Percentiles rank a stretch among this genome's conserved stretches.
phyloP scores from a whole-genome alignment of 1,284 basidiomycete genomes.

The Coniophora puteana region DNA sequence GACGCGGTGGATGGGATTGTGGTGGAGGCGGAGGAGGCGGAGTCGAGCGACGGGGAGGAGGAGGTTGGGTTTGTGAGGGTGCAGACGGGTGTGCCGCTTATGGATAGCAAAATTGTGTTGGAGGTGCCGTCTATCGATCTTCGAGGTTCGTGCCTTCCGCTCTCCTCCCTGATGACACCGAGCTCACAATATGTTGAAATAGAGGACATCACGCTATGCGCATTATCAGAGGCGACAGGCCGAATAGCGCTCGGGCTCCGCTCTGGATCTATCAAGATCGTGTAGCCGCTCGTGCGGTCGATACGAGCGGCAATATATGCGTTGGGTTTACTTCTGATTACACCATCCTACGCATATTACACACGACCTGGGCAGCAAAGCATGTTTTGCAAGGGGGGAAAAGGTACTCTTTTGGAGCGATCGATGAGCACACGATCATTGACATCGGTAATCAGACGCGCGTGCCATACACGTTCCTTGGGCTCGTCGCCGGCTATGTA shows the following conservation, averaged over 20 bases:
- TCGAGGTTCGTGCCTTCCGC: slow-evolving; percentile 32
- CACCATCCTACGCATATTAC: no score
- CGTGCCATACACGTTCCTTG: slow-evolving; percentile 75
- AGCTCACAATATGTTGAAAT: no score
- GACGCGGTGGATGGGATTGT: no score
- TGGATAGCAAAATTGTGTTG: slow-evolving; percentile 36
- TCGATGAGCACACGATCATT: no score
- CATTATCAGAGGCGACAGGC: slow-evolving; percentile 24
- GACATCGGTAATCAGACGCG: no score
- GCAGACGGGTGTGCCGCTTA: slow-evolving; percentile 8
- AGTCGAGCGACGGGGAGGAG: slow-evolving; percentile 9
- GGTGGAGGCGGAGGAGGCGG: slow-evolving; percentile 11
- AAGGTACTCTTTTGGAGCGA: no score
- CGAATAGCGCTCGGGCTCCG: slow-evolving; percentile 21
- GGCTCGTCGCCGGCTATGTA: slow-evolving; percentile 69
- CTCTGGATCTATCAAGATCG: slow-evolving; percentile 14
- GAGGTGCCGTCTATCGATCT: slow-evolving; percentile 44
- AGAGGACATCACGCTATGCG: slow-evolving; percentile 21
- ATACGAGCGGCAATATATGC: no score
- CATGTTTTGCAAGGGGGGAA: no score
- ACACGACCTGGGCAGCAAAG: no score
- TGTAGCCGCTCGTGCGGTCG: no score
- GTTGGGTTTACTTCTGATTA: no score
- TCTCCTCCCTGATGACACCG: not conserved
- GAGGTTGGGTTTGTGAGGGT: no score